These are phyloP conservation scores for Eucalyptus leucophloia DNA, from an alignment of 345 rosid genomes.

Conservation along the genomic window DNA sequence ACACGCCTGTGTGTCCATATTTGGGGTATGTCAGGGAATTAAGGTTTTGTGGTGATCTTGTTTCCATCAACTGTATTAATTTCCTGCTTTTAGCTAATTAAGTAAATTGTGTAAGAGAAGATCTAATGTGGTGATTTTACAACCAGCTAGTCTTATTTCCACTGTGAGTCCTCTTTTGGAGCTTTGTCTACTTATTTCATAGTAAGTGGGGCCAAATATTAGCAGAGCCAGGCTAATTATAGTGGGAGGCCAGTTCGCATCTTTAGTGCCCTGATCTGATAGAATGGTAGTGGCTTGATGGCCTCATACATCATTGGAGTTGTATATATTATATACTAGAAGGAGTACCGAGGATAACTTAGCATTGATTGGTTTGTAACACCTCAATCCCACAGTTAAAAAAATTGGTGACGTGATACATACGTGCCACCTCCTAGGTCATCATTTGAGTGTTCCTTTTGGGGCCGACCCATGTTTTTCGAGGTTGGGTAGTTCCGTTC, in stretches of 20 bases:
- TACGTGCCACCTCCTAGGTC: neutral
- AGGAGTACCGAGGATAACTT: neutral
- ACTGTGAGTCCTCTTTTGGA: neutral
- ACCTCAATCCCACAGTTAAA: neutral
- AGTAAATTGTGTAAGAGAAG: neutral
- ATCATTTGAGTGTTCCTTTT: neutral
- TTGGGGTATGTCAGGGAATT: neutral
- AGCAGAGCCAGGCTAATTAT: neutral
- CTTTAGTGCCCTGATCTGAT: neutral
- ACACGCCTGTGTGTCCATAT: neutral
- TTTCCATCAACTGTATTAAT: neutral
- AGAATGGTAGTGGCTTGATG: neutral
- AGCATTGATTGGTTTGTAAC: neutral
- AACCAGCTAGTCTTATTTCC: neutral
- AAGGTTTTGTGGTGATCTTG: neutral
- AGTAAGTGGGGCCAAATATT: neutral
- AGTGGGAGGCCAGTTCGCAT: neutral
- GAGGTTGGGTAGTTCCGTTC: neutral
- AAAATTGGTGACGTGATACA: neutral
- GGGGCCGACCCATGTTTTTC: neutral
- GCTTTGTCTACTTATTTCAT: neutral
- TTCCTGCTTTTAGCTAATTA: neutral
- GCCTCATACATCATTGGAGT: neutral
- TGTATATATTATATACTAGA: neutral
- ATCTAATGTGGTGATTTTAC: neutral